Conservation (phyloP, 78 protist genomes). For the Polysphondylium violaceum region DNA sequence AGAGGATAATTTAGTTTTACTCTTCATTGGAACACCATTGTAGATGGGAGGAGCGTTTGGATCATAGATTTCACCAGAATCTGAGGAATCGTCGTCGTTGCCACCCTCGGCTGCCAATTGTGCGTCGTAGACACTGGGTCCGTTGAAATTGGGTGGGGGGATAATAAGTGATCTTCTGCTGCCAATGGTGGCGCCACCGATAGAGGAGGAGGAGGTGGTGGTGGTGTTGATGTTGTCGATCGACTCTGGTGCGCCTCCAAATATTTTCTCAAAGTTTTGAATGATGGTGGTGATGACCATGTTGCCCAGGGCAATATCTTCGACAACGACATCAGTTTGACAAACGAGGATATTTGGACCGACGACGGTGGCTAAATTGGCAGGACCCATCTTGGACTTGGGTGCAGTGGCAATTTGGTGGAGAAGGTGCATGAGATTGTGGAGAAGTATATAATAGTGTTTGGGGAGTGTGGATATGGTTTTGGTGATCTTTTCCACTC, state of each 20-base stretch:
- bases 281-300: constrained; percentile 71
- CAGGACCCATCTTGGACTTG: constrained; percentile 73
- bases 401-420: constrained; percentile 34
- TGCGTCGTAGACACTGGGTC: background rate
- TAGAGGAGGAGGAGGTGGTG: background rate
- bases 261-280: constrained; percentile 71
- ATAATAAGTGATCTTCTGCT: constrained; percentile 8
- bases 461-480: constrained; percentile 44
- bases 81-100: background rate
- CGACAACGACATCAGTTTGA: constrained; percentile 64
- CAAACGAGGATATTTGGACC: constrained; percentile 78
- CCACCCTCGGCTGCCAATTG: background rate
- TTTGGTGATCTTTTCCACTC: constrained; percentile 32
- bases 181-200: background rate
- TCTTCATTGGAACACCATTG: constrained; percentile 59
- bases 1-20: constrained; percentile 12
- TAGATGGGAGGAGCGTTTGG: constrained; percentile 50
- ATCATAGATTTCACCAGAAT: constrained; percentile 11
- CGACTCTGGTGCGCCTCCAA: constrained; percentile 56
- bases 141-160: background rate
- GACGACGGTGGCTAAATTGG: constrained; percentile 64
- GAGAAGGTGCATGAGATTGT: constrained; percentile 44
- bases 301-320: constrained; percentile 72
- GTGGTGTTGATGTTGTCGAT: background rate
- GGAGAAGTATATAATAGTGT: constrained; percentile 45